A percentile compares a stretch with the other conserved stretches of the same genome.
Evolutionary conservation across 345 rosid species (phyloP).

Genomic region (Sonneratia caseolaris): DNA sequence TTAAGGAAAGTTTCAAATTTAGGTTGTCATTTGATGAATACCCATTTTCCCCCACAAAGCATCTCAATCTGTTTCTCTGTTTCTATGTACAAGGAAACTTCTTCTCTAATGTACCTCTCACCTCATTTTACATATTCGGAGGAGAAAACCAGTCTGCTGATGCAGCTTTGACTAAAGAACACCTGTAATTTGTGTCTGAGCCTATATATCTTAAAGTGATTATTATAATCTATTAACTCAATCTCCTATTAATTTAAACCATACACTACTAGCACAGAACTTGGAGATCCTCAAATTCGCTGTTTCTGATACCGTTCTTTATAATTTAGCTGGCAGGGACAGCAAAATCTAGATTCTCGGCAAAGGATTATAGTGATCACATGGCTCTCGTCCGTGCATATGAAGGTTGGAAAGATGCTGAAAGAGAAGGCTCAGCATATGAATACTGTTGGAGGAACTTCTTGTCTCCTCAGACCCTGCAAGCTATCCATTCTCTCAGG

Average conservation of each 20-base stretch:
- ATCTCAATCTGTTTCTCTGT: not conserved
- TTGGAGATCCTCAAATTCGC: not conserved
- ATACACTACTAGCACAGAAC: not conserved
- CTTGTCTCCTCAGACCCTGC: slow-evolving; percentile 88
- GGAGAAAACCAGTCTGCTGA: not conserved
- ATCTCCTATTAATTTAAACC: not conserved
- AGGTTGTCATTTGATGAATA: not conserved
- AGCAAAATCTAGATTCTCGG: slow-evolving; percentile 91
- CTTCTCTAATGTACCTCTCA: not conserved
- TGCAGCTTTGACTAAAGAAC: not conserved
- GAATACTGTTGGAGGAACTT: slow-evolving; percentile 99
- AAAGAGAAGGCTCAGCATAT: slow-evolving; percentile 85
- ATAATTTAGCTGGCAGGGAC: slow-evolving; percentile 72
- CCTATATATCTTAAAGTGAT: not conserved
- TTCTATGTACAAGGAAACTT: not conserved
- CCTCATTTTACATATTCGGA: not conserved
- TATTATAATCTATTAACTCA: not conserved
- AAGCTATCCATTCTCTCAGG: slow-evolving; percentile 88
- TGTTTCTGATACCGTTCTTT: slow-evolving; percentile 6
- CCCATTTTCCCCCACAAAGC: not conserved
- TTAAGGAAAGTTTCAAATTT: not conserved
- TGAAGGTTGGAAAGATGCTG: slow-evolving; percentile 99
- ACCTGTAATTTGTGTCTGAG: not conserved
- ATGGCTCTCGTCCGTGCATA: slow-evolving; percentile 99
- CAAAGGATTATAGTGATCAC: slow-evolving; percentile 98